These are phyloP conservation scores for Claviceps monticola DNA, from an alignment of 2,329 filamentous ascomycete genomes.

Conservation along the genomic window DNA sequence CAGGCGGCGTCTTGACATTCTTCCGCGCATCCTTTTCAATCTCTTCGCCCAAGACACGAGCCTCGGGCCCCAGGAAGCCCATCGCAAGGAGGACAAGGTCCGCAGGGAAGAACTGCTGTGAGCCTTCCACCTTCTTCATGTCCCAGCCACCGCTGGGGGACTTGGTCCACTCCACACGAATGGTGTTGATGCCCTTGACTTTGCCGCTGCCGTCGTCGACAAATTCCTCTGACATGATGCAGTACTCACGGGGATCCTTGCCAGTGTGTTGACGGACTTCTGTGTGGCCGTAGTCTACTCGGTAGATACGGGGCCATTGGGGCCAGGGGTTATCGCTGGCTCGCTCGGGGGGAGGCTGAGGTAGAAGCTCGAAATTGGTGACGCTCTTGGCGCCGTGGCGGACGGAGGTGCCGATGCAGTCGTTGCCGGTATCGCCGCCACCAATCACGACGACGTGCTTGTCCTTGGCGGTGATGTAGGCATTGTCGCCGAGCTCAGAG, in stretches of 20 bases:
- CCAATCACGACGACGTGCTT: conserved; percentile 96
- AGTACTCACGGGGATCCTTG: conserved; percentile 91
- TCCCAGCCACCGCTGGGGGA: conserved; percentile 84
- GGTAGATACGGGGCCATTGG: conserved; percentile 95
- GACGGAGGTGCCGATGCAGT: conserved; percentile 93
- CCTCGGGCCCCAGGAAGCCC: conserved; percentile 93
- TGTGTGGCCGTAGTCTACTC: conserved; percentile 93
- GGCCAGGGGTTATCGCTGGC: conserved; percentile 94
- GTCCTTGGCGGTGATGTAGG: conserved; percentile 88
- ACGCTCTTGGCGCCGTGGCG: conserved; percentile 93
- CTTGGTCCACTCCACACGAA: conserved; percentile 93
- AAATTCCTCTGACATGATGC: conserved; percentile 96
- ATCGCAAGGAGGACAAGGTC: conserved; percentile 90
- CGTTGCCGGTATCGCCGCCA: conserved; percentile 94
- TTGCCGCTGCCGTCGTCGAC: conserved; percentile 76
- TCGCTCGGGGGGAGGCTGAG: conserved; percentile 81
- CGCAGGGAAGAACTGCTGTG: conserved; percentile 90
- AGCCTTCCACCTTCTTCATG: conserved; percentile 93
- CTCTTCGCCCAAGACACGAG: conserved; percentile 70
- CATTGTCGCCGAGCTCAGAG: conserved; percentile 67
- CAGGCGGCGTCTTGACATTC: conserved; percentile 87
- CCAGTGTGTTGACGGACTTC: conserved; percentile 95
- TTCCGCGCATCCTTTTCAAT: conserved; percentile 87
- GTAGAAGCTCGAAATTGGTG: conserved; percentile 90
- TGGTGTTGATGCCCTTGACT: conserved; percentile 91